phyloP scores from a whole-genome alignment of 257 asterid genomes.

The Nicotiana knightiana region DNA sequence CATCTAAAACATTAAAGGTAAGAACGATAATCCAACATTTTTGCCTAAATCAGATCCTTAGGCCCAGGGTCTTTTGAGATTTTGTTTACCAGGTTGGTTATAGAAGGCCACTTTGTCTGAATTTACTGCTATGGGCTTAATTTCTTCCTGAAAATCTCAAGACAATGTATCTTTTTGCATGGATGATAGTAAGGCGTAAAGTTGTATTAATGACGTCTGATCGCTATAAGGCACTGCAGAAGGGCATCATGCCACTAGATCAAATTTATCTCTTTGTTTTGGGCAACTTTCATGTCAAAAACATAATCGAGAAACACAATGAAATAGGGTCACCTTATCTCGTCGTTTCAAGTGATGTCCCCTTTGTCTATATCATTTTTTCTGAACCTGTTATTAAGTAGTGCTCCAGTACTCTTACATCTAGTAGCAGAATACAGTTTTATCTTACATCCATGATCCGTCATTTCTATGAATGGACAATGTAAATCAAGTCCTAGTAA shows the following conservation, averaged over 20 bases:
- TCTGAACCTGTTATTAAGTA: not conserved
- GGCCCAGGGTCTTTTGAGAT: not conserved
- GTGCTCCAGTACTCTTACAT: not conserved
- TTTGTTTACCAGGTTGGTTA: not conserved
- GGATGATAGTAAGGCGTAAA: not conserved
- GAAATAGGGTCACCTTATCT: not conserved
- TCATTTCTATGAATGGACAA: not conserved
- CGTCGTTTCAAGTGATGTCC: not conserved
- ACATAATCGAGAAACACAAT: not conserved
- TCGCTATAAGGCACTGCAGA: not conserved
- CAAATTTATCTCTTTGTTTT: not conserved
- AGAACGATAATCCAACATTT: not conserved
- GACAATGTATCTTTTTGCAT: not conserved
- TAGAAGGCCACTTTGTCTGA: not conserved
- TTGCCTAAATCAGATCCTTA: not conserved
- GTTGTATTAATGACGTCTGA: not conserved
- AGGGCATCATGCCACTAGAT: not conserved
- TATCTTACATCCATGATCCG: not conserved
- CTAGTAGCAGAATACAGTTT: not conserved
- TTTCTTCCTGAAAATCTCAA: not conserved
- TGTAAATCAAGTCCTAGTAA: not conserved
- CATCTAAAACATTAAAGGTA: constrained; percentile 56
- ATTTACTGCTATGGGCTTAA: not conserved
- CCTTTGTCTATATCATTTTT: not conserved
- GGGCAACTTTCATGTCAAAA: not conserved